Percentiles rank a stretch among this genome's conserved stretches.
Conservation (phyloP, 352 stramenopile genomes). For the Pilasporangium apinafurcum region DNA sequence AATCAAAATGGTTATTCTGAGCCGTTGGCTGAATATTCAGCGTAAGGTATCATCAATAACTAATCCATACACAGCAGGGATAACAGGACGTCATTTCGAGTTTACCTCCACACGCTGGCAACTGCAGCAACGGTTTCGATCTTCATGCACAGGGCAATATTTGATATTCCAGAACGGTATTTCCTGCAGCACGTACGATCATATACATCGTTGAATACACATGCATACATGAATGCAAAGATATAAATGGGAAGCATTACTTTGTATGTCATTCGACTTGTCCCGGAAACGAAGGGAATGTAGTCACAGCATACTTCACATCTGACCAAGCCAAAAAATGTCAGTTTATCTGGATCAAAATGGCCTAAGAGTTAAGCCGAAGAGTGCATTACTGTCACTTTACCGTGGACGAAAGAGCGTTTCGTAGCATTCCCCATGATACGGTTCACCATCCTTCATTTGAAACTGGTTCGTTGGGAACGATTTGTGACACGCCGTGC, state of each 20-base stretch:
- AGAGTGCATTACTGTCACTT: no score
- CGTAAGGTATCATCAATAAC: conserved; percentile 9
- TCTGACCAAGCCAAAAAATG: conserved; percentile 8
- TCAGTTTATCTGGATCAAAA: no score
- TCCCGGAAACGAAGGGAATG: conserved; percentile 41
- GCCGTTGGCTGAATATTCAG: conserved; percentile 15
- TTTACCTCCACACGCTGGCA: conserved; percentile 68
- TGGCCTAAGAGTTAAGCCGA: no score
- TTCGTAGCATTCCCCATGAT: conserved; percentile 35
- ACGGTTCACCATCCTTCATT: conserved; percentile 25
- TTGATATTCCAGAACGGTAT: conserved; percentile 63
- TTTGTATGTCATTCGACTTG: conserved; percentile 20
- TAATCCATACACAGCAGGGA: not conserved
- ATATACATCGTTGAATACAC: not conserved
- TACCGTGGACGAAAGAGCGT: conserved; percentile 58
- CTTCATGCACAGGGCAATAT: conserved; percentile 58
- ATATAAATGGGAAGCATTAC: conserved; percentile 48
- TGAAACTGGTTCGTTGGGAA: conserved; percentile 23
- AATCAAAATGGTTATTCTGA: conserved; percentile 37
- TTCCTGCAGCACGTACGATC: conserved; percentile 15
- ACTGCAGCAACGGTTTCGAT: conserved; percentile 57
- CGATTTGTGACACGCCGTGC: conserved; percentile 23
- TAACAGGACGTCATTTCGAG: not conserved
- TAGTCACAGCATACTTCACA: conserved; percentile 59
- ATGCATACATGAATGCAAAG: not conserved